Evolutionary conservation across 225 moss, liverwort and hornwort genomes (phyloP).

Genomic region (Sphagnum contortum): DNA sequence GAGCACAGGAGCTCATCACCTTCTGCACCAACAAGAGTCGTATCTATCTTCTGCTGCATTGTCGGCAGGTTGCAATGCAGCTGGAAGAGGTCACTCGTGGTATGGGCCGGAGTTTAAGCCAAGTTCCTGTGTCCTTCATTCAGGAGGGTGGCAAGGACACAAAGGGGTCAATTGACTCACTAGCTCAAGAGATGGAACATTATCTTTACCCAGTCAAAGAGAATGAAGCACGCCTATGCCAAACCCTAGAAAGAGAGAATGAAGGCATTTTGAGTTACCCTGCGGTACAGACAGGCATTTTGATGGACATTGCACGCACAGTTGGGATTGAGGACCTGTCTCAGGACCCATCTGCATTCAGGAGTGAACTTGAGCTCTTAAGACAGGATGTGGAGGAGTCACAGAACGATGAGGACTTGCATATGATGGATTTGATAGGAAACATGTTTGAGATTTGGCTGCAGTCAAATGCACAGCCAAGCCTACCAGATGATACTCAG

Average conservation of each 20-base stretch:
- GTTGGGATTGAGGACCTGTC: slow-evolving; percentile 77
- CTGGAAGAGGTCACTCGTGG: slow-evolving; percentile 58
- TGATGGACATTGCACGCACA: slow-evolving; percentile 96
- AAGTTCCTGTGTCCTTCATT: slow-evolving; percentile 57
- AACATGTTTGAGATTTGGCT: slow-evolving; percentile 62
- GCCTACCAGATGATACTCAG: slow-evolving; percentile 49
- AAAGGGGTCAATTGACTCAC: slow-evolving; percentile 53
- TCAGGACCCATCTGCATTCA: slow-evolving; percentile 66
- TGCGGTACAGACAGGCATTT: slow-evolving; percentile 80
- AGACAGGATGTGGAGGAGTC: slow-evolving; percentile 68
- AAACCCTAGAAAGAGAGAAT: slow-evolving; percentile 70
- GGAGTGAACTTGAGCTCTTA: slow-evolving; percentile 73
- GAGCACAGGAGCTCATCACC: slow-evolving; percentile 60
- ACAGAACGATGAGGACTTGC: slow-evolving; percentile 55
- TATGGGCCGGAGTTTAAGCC: slow-evolving; percentile 57
- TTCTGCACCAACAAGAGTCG: slow-evolving; percentile 81
- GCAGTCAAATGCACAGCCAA: slow-evolving; percentile 42
- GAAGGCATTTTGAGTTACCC: slow-evolving; percentile 45
- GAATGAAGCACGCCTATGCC: slow-evolving; percentile 74
- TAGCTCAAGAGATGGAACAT: slow-evolving; percentile 70
- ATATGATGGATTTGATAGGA: slow-evolving; percentile 71
- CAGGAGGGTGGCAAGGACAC: slow-evolving; percentile 37
- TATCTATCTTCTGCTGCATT: slow-evolving; percentile 81
- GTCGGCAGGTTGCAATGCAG: slow-evolving; percentile 67
- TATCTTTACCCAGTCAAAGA: slow-evolving; percentile 60